Conservation (phyloP, 1,139 yeast genomes). For the Yamadazyma atmosphaerica region DNA sequence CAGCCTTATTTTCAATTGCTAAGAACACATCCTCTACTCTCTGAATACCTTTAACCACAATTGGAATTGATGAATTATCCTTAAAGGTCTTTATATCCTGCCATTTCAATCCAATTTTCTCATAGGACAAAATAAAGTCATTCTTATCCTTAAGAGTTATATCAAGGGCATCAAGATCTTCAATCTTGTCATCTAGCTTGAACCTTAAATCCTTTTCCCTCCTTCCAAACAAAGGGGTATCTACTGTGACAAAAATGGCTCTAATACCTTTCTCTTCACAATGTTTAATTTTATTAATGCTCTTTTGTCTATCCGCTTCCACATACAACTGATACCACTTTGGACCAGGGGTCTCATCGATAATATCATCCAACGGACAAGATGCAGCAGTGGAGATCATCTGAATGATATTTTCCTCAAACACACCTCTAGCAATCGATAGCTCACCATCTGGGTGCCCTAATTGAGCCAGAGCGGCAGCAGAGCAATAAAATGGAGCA, state of each 20-base stretch:
- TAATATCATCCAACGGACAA: constrained; percentile 58
- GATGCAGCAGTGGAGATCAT: constrained; percentile 61
- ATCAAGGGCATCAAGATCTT: constrained; percentile 17
- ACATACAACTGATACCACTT: constrained; percentile 50
- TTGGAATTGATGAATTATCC: constrained; percentile 25
- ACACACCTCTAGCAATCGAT: constrained; percentile 51
- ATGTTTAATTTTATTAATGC: constrained; percentile 21
- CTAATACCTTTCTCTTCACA: constrained; percentile 27
- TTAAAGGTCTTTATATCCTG: constrained; percentile 20
- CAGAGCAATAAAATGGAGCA: constrained; percentile 59
- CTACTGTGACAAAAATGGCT: constrained; percentile 29
- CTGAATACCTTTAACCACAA: constrained; percentile 52
- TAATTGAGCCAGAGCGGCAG: constrained; percentile 56
- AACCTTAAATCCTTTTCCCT: constrained; percentile 27
- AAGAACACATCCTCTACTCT: constrained; percentile 48
- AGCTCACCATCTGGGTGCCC: constrained; percentile 61
- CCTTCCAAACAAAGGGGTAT: constrained; percentile 26
- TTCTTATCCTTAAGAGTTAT: constrained; percentile 12
- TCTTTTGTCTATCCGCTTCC: constrained; percentile 29
- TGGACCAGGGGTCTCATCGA: constrained; percentile 34
- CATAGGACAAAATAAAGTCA: constrained; percentile 14
- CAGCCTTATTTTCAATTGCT: constrained; percentile 45
- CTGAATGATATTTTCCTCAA: constrained; percentile 45
- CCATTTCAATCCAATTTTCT: constrained; percentile 20
- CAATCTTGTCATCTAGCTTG: constrained; percentile 16